phyloP scores from a whole-genome alignment of 306 rosid species.

The Sicyos baderoa region DNA sequence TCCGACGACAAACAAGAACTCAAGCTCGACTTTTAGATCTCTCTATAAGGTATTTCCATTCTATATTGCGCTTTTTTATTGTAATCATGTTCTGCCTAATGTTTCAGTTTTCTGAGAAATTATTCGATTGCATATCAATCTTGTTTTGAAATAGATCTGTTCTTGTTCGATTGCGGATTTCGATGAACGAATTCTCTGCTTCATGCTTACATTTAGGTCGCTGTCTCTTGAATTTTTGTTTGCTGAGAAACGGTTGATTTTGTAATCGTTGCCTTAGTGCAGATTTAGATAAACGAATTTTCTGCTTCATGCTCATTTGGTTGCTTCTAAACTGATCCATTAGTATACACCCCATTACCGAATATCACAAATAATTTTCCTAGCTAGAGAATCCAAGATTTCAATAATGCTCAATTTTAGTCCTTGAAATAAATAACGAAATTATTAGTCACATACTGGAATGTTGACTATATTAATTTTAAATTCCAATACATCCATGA shows the following conservation, averaged over 20 bases:
- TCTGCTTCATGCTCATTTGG: too few relatives aligned
- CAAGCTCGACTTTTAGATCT: slow-evolving; percentile 52
- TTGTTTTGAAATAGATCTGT: neutral
- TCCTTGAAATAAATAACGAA: too few relatives aligned
- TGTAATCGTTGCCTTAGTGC: too few relatives aligned
- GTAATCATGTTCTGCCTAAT: neutral
- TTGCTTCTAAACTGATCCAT: neutral
- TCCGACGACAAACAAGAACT: slow-evolving; percentile 66
- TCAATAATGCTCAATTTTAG: too few relatives aligned
- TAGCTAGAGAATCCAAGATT: too few relatives aligned
- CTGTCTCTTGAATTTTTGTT: too few relatives aligned
- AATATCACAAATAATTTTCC: neutral
- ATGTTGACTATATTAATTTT: too few relatives aligned
- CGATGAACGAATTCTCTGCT: neutral
- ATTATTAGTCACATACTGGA: too few relatives aligned
- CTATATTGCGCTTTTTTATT: too few relatives aligned
- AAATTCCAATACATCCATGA: too few relatives aligned
- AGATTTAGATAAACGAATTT: too few relatives aligned
- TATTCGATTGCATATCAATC: neutral
- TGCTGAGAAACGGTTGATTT: too few relatives aligned
- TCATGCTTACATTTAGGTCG: neutral
- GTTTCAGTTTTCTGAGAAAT: neutral
- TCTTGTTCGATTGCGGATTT: neutral
- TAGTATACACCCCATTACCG: neutral
- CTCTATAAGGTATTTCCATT: neutral